Evolutionary conservation across 768 basidiomycete species (phyloP), one percentile per base, ranked within the genome.

Genomic region (Ramaria sp.): DNA sequence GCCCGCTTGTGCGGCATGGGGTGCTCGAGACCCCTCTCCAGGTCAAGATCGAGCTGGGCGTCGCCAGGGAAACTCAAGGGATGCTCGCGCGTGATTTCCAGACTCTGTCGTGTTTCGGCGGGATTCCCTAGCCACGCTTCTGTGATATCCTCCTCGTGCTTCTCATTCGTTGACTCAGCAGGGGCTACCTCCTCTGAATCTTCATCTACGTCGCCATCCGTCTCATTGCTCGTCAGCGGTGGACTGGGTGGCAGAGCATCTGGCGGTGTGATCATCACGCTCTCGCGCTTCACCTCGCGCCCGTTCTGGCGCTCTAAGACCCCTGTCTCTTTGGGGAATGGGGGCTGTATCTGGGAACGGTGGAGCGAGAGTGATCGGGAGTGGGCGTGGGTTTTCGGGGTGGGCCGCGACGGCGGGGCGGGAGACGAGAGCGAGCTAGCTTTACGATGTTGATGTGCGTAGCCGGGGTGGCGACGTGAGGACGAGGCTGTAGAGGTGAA

Each of bases 241-340:
- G 64, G 71, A 27, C 70, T 71, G 3, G 64, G 68, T 45, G 70
- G 68, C 22, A 68, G 47, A 24, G 53, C 63, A 49, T 67, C 65
- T 10, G 53, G 49, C 57, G 53, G 59, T 59, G 57, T 61, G 51
- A 61, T 62, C 17, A 58, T 62, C 45, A 59, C 20, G 20, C 51
- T 4, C 1, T 9, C 15, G n/a, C 33, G 2, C 51, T 30, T 19
- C 12, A 15, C 37, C 42, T 46, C 51, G 20, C 58, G 57, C 58
- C 46, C 51, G 65, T 57, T 59, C 57, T 38, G 43, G 59, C 13
- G 9, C 33, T 51, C n/a, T 30, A 5, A 12, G 31, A 22, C 24
- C 20, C 27, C 20, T 27, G 19, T 7, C 20, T 27, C 11, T 2
- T 9, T 30, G 22, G 48, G 15, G 9, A 4, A 38, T 34, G 51